Evolutionary conservation across 2,329 filamentous ascomycete species (phyloP).

Genomic region (Penicillium rolfsii): DNA sequence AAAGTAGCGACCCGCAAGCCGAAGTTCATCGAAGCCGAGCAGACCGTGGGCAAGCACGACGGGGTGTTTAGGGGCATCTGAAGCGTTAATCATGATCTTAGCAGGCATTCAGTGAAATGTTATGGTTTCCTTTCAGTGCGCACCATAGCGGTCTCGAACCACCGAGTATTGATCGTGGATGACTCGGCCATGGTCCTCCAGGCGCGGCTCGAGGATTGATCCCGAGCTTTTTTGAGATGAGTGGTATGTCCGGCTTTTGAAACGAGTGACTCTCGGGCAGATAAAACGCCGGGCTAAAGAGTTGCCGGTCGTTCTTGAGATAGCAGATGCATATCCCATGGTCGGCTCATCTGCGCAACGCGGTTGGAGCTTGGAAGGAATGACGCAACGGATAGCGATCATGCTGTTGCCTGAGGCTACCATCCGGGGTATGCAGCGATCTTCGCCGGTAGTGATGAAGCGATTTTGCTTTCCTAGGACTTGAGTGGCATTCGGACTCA

Average conservation of each 20-base stretch:
- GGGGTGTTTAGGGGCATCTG: conserved; percentile 56
- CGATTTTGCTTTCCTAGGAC: not conserved
- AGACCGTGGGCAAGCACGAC: conserved; percentile 68
- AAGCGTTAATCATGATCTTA: not conserved
- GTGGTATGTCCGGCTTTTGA: conserved; percentile 23
- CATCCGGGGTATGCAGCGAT: conserved; percentile 1
- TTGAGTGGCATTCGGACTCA: not conserved
- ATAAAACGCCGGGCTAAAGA: not conserved
- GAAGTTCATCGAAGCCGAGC: conserved; percentile 66
- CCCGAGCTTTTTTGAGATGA: conserved; percentile 18
- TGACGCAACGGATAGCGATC: conserved; percentile 23
- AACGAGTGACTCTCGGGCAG: not conserved
- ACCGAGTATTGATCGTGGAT: conserved; percentile 66
- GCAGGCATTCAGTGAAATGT: not conserved
- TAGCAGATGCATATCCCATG: conserved; percentile 27
- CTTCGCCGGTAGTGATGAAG: not conserved
- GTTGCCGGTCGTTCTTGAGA: conserved; percentile 5
- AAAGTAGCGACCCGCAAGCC: conserved; percentile 55
- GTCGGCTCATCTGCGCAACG: conserved; percentile 15
- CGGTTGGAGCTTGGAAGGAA: conserved; percentile 18
- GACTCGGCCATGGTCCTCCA: conserved; percentile 55
- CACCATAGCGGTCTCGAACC: conserved; percentile 62
- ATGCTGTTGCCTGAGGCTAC: conserved; percentile 18
- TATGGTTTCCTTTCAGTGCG: not conserved
- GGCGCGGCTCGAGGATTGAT: conserved; percentile 50